These are phyloP conservation scores for Aspergillus intermedius DNA, from an alignment of 2,329 filamentous ascomycete species.

Conservation along the genomic window DNA sequence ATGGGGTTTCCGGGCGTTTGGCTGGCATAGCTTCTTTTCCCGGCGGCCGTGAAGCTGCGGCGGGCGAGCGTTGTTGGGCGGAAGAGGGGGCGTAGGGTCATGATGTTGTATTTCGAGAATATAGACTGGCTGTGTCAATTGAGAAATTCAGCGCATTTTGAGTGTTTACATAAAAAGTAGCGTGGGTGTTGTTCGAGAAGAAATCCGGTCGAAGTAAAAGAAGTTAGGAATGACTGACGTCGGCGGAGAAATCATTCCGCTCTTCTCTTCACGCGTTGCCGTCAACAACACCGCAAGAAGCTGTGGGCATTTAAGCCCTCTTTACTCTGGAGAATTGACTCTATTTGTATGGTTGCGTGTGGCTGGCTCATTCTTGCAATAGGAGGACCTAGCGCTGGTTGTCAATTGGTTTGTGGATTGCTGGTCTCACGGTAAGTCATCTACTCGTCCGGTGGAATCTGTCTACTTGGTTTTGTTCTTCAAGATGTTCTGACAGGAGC, in stretches of 20 bases:
- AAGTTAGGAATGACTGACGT: neutral
- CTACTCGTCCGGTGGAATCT: neutral
- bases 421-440: neutral
- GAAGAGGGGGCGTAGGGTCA: conserved; percentile 19
- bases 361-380: neutral
- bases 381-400: neutral
- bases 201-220: neutral
- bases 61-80: conserved; percentile 11
- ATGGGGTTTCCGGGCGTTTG: conserved; percentile 69
- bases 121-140: neutral
- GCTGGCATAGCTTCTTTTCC: conserved; percentile 60
- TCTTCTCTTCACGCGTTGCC: neutral
- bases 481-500: neutral
- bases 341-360: too few species aligned
- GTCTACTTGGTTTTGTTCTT: neutral
- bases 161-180: neutral
- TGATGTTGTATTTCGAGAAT: conserved; percentile 5
- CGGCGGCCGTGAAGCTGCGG: conserved; percentile 10
- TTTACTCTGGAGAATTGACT: neutral
- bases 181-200: neutral
- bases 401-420: neutral
- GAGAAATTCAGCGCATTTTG: neutral
- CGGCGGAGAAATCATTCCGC: neutral
- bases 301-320: neutral
- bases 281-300: neutral